Percentiles rank a stretch among this genome's conserved stretches.
phyloP scores from a whole-genome alignment of 345 rosid genomes.

The Excoecaria agallocha region DNA sequence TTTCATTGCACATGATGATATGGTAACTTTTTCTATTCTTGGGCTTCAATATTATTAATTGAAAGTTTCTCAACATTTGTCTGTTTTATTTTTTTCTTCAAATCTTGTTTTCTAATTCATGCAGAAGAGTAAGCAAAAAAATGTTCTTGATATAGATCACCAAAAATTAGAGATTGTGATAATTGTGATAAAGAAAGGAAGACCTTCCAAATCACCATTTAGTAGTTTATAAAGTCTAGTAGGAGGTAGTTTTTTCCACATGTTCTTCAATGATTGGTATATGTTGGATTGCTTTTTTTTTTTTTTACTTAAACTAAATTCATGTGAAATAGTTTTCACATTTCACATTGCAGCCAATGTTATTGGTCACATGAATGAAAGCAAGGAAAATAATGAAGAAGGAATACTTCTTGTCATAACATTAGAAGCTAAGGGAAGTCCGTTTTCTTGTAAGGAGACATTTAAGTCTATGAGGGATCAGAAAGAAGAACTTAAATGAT shows the following conservation, averaged over 20 bases:
- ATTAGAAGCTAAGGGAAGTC: constrained; percentile 32
- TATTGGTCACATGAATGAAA: constrained; percentile 22
- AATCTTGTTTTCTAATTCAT: constrained; percentile 1
- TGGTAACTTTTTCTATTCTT: constrained; percentile 11
- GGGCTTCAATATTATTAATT: neutral
- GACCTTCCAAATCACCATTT: constrained; percentile 26
- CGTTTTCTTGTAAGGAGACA: constrained; percentile 12
- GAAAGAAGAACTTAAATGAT: constrained; percentile 24
- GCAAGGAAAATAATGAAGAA: constrained; percentile 21
- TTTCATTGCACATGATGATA: neutral
- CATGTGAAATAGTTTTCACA: constrained; percentile 22
- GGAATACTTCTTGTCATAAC: constrained; percentile 29
- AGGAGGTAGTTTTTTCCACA: constrained; percentile 22
- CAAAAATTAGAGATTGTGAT: constrained; percentile 25
- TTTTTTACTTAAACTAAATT: constrained; percentile 14
- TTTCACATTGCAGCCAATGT: constrained; percentile 20
- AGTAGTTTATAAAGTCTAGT: constrained; percentile 21
- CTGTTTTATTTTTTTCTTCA: neutral
- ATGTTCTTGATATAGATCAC: constrained; percentile 28
- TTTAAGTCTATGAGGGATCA: constrained; percentile 24
- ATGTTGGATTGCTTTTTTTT: neutral
- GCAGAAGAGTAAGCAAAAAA: constrained; percentile 38
- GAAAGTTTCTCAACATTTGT: neutral
- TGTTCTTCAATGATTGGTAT: neutral
- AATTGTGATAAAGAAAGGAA: constrained; percentile 42